Evolutionary conservation across 2,329 filamentous ascomycete genomes (phyloP), one percentile per base, ranked within the genome.

Genomic region (Seiridium cupressi): DNA sequence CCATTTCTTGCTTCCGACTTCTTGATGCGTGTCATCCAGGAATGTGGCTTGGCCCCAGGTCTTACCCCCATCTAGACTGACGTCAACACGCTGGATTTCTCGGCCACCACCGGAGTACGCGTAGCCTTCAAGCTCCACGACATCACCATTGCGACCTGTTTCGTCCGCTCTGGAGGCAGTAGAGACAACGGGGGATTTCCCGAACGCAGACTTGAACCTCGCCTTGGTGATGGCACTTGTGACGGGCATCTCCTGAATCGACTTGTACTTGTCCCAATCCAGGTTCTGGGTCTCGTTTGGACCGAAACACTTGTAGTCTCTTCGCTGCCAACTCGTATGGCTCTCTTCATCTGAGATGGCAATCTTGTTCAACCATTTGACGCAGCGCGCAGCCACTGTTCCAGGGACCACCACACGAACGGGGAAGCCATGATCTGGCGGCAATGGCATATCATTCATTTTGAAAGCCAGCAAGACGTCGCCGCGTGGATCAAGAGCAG

Each of bases 301-400:
- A 0, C 87, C 85, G 61, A 90, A 89, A 66, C 83, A 85, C 70
- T 90, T 90, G 73, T 90, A 90, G 69, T 90, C 88, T 18, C 83
- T 79, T 31, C 84, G 79, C 68, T 90, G 86, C 86, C 87, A 89
- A 68, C 88, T 83, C 48, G 82, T 87, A 3, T 80, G 73, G 65
- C 85, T 88, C 71, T 91, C 88, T 63, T 90, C 88, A 59, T 87
- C 85, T 44, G 85, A 84, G 1, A 90, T 77, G 0, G 84, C 80
- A 58, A 91, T 86, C 49, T 83, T 82, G 62, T 80, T 85, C 2
- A 91, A 75, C 88, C 88, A 91, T 68, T 91, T 91, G 64, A 89
- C 87, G 5, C 84, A 87, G 1, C 88, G 80, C 1, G 87, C 88
- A 1, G 87, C 88, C 2, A 89, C 87, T 55, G 86, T 82, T 0